phyloP scores from a whole-genome alignment of 2,329 filamentous ascomycete genomes.

The Colletotrichum higginsianum region DNA sequence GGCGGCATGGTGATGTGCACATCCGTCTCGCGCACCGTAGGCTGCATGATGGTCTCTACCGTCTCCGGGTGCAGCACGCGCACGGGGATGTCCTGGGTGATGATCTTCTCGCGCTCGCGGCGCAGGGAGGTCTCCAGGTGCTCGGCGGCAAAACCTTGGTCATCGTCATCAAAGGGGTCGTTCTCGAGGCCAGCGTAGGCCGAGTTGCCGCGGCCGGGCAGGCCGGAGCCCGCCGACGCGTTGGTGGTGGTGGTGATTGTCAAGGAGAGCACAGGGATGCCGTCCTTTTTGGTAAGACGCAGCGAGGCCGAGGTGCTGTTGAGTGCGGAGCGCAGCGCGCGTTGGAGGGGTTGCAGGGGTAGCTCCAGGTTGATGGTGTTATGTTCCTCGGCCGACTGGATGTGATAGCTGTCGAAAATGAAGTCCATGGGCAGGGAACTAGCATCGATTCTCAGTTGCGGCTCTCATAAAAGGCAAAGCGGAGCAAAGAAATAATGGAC shows the following conservation, averaged over 20 bases:
- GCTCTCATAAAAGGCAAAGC: neutral
- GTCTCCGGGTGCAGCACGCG: conserved; percentile 86
- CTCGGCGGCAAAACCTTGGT: conserved; percentile 62
- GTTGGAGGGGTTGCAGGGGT: conserved; percentile 87
- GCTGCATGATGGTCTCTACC: conserved; percentile 95
- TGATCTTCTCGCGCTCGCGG: conserved; percentile 87
- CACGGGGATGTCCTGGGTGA: conserved; percentile 97
- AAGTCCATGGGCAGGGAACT: conserved; percentile 79
- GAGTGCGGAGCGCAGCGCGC: conserved; percentile 90
- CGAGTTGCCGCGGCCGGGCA: conserved; percentile 46
- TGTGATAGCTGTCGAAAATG: conserved; percentile 88
- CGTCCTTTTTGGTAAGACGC: conserved; percentile 93
- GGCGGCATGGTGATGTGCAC: conserved; percentile 94
- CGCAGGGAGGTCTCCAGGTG: conserved; percentile 70
- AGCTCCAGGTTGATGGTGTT: conserved; percentile 98
- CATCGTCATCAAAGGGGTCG: conserved; percentile 60
- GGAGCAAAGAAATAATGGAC: too few species aligned
- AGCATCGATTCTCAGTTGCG: conserved; percentile 25
- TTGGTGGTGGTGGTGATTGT: conserved; percentile 87
- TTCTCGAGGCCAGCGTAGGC: conserved; percentile 47
- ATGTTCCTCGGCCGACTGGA: conserved; percentile 85
- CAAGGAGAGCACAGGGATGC: conserved; percentile 87
- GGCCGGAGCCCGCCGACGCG: conserved; percentile 53
- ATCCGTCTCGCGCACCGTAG: conserved; percentile 89
- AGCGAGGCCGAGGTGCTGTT: conserved; percentile 87